Base-by-base conservation (phyloP, 768 basidiomycete species). In the Panaeolus papilionaceus region DNA sequence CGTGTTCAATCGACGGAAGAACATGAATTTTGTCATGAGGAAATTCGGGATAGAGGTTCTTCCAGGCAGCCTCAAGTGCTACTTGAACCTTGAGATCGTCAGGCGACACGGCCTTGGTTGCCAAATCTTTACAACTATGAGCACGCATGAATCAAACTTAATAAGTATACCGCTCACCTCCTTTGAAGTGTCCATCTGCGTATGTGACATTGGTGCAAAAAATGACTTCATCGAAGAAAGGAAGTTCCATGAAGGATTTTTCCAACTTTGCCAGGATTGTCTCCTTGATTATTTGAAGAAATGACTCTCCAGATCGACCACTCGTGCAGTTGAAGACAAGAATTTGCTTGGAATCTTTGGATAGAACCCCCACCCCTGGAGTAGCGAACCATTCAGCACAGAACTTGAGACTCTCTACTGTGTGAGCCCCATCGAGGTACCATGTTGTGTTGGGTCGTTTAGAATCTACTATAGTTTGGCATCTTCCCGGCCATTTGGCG, bases 201-300 rank as follows among this genome's bases (percentile, higher is more conserved):
- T 97, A 99, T 0, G 98, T 99, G 38, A 98, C 92, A 76, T 99
- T 99, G 61, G 95, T 90, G 79, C 96, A 99, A 78, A 99, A 99
- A 58, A 99, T 88, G 66, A 96, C 93, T 62, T 90, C 86, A 73
- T 94, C 87, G 71, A 98, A 98, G 73, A 94, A 90, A 14, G 74
- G 76, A 0, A 81, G 69, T 16, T 78, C 74, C 16, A 20, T 12
- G 64, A 84, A 83, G 0, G 78, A 71, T n/a, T 76, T 75, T 14
- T 77, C 72, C 40, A 85, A 77, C 20, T 76, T 66, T 67, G 80
- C 70, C 12, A 93, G 77, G 28, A 88, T 84, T 37, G 84, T 85
- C 0, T 82, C 78, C 54, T 90, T 77, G 20, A 97, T 83, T 0
- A 85, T 78, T 12, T 77, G 78, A 18, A 99, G 82, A 77, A 99